Evolutionary conservation across 176 grass and related monocot species (phyloP), one percentile per base, ranked within the genome.

Genomic region (Lolium perenne): DNA sequence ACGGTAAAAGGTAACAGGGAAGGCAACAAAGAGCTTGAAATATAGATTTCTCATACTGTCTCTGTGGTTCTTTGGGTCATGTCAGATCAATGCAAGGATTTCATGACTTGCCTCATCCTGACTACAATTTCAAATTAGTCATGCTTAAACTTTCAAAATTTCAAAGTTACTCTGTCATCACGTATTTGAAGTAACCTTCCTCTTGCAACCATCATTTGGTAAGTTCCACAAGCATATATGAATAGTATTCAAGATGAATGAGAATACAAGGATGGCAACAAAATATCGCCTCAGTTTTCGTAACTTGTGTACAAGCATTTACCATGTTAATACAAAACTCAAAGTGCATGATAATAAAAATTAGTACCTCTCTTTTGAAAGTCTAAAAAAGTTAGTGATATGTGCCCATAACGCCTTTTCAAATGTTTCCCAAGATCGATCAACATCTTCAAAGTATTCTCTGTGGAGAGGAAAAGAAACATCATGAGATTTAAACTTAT

Each of bases 391-490:
- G 71, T 99, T 99, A 49, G 81, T 60, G 78, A 97, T 78, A 51
- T 99, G 92, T 62, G 60, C 83, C 97, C 97, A 99, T 86, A 99
- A 91, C 59, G 88, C 83, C 85, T 92, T 99, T 83, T 99, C 97
- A 93, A 97, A 99, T 85, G 92, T 99, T 81, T 99, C 97, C 97
- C 97, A 99, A 38, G 94, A 91, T 77, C 82, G 55, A 91, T 97
- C 92, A 22, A 99, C 97, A 91, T 99, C 94, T 91, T 99, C 97
- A 85, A 99, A 99, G 79, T 99, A 99, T 86, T 99, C 94, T 93
- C 97, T 99, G 88, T 57, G 79, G 67, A 79, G 4, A 91, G 71
- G 40, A 80, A 74, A 88, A 91, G 55, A 84, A 93, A 62, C 74
- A 85, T 82, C 84, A 75, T 60, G 54, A 11, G 10, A 69, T 60